Evolutionary conservation across 176 grass and related monocot genomes (phyloP).

Genomic region (Triticum urartu): DNA sequence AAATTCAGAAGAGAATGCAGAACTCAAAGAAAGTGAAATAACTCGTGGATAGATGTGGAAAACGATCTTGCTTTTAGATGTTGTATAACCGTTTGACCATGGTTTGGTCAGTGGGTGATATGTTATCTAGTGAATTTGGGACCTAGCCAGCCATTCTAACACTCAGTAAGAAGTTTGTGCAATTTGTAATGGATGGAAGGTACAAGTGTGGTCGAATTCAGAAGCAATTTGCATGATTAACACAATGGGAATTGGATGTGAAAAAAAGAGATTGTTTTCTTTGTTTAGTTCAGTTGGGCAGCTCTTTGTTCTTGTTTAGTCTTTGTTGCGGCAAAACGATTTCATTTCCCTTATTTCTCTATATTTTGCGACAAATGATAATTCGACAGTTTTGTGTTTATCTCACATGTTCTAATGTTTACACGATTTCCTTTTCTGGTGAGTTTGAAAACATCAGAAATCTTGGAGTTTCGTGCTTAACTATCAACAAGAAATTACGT

Average conservation of each 20-base stretch:
- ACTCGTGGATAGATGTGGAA: background rate
- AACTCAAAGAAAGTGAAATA: background rate
- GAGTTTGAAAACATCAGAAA: background rate
- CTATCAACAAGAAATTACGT: background rate
- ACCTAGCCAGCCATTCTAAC: background rate
- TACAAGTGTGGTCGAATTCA: slow-evolving; percentile 2
- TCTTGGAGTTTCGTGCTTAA: background rate
- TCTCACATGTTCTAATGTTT: background rate
- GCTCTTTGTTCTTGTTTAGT: background rate
- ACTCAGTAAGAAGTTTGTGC: slow-evolving; percentile 7
- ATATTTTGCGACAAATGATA: background rate
- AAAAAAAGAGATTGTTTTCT: background rate
- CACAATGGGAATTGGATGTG: background rate
- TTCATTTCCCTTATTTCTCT: background rate
- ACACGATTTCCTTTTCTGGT: background rate
- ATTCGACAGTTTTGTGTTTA: background rate
- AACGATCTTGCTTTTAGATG: slow-evolving; percentile 22
- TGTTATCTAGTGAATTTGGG: background rate
- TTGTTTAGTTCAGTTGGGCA: background rate
- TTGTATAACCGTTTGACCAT: background rate
- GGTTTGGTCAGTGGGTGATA: background rate
- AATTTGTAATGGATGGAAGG: background rate
- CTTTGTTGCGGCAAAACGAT: background rate
- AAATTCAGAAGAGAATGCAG: slow-evolving; percentile 8
- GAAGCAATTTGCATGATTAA: background rate